Conservation (phyloP, 1,284 basidiomycete genomes). For the Sporisorium scitamineum region DNA sequence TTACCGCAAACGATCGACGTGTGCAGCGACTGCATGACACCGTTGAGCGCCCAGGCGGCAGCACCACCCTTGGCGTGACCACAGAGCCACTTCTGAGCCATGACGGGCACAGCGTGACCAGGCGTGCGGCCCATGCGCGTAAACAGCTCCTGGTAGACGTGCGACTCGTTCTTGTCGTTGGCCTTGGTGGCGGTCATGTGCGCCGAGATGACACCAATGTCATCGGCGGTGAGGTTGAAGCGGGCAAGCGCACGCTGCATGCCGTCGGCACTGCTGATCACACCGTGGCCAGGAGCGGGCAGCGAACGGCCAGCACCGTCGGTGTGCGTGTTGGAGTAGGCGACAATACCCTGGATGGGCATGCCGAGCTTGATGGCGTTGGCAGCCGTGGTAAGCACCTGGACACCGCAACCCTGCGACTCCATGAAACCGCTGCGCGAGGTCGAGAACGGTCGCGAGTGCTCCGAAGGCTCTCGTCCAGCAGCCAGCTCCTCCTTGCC, state of each 20-base stretch:
- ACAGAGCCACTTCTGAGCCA: slow-evolving; percentile 89
- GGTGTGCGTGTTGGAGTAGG: slow-evolving; percentile 96
- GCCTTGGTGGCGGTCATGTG: slow-evolving; percentile 96
- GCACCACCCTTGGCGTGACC: slow-evolving; percentile 71
- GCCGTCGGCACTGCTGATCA: slow-evolving; percentile 72
- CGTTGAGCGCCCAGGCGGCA: slow-evolving; percentile 96
- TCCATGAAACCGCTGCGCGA: slow-evolving; percentile 84
- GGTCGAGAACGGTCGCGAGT: slow-evolving; percentile 96
- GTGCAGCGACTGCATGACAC: slow-evolving; percentile 86
- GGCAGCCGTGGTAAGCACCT: slow-evolving; percentile 95
- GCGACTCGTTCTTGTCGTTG: slow-evolving; percentile 98
- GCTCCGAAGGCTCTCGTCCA: slow-evolving; percentile 96
- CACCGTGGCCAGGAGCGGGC: slow-evolving; percentile 72
- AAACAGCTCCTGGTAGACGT: slow-evolving; percentile 96
- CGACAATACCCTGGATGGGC: slow-evolving; percentile 91
- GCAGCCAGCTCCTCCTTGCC: slow-evolving; percentile 96
- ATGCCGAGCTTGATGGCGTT: slow-evolving; percentile 93
- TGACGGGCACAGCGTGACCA: slow-evolving; percentile 94
- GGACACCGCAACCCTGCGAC: slow-evolving; percentile 94
- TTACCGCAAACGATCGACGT: slow-evolving; percentile 95
- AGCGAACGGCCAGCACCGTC: slow-evolving; percentile 90
- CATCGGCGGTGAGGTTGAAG: slow-evolving; percentile 93
- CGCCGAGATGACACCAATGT: slow-evolving; percentile 83
- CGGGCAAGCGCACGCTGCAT: slow-evolving; percentile 93
- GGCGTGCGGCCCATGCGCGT: slow-evolving; percentile 85